Conservation (phyloP, 805 yeast species). For the Candida germanica region DNA sequence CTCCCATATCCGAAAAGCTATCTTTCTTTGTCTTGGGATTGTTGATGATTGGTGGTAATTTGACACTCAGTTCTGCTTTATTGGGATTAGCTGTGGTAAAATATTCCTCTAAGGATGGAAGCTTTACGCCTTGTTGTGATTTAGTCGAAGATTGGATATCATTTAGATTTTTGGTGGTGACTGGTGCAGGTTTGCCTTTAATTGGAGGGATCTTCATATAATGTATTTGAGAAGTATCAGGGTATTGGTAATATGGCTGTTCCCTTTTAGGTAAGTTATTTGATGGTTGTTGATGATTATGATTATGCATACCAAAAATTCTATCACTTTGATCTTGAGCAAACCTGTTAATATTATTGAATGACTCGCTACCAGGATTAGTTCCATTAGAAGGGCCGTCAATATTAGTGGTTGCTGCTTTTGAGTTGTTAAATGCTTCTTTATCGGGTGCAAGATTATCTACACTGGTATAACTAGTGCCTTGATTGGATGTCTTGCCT, state of each 20-base stretch:
- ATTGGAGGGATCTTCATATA: slow-evolving; percentile 1
- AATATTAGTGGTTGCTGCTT: not conserved
- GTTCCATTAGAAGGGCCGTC: slow-evolving; percentile 7
- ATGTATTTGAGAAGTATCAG: slow-evolving; percentile 18
- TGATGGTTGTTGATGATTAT: slow-evolving; percentile 2
- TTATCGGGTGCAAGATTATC: not conserved
- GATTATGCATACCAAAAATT: slow-evolving; percentile 14
- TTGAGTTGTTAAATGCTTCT: not conserved
- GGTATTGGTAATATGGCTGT: slow-evolving; percentile 23
- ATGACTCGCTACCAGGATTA: slow-evolving; percentile 3
- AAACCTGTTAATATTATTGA: slow-evolving; percentile 12
- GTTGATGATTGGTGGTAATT: slow-evolving; percentile 16
- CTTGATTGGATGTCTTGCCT: not conserved
- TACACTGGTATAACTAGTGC: slow-evolving; percentile 8
- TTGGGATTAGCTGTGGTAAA: slow-evolving; percentile 4
- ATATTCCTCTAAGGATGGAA: slow-evolving; percentile 16
- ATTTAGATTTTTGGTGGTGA: not conserved
- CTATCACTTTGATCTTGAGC: slow-evolving; percentile 20
- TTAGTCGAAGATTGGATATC: not conserved
- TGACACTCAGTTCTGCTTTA: slow-evolving; percentile 6
- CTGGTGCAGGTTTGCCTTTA: not conserved
- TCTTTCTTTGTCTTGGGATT: slow-evolving; percentile 8
- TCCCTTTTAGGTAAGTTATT: not conserved
- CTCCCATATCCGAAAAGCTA: slow-evolving; percentile 6
- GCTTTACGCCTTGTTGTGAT: slow-evolving; percentile 7